Evolutionary conservation across 2,329 filamentous ascomycete species (phyloP).

Genomic region (Botrytis fabae): DNA sequence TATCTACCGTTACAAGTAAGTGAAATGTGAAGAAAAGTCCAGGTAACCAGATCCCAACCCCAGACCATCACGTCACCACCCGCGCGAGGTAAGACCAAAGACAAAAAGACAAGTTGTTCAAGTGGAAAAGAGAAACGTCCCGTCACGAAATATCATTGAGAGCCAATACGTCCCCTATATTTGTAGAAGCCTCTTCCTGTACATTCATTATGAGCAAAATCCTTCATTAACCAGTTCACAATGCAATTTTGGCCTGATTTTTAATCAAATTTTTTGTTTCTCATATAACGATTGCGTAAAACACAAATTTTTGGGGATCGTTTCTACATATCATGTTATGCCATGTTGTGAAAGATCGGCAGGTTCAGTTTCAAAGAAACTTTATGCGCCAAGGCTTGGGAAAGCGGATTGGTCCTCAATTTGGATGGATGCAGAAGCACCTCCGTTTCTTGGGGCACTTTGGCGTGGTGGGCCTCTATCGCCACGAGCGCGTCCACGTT

Average conservation of each 20-base stretch:
- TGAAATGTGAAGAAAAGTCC: constrained; percentile 18
- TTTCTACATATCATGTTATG: constrained; percentile 28
- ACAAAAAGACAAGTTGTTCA: background rate
- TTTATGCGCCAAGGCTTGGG: constrained; percentile 52
- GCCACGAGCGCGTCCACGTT: constrained; percentile 49
- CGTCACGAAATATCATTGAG: constrained; percentile 6
- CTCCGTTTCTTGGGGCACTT: constrained; percentile 40
- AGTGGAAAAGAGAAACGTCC: background rate
- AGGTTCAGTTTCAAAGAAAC: constrained; percentile 28
- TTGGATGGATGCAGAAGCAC: constrained; percentile 46
- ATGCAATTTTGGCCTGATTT: constrained; percentile 10
- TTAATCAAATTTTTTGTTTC: constrained; percentile 22
- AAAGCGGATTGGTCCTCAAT: constrained; percentile 52
- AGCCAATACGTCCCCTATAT: background rate
- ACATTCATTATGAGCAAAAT: background rate
- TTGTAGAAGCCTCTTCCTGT: background rate
- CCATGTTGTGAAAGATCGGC: constrained; percentile 27
- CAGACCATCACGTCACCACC: constrained; percentile 6
- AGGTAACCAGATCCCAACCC: background rate
- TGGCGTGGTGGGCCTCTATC: constrained; percentile 47
- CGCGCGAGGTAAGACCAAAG: constrained; percentile 5
- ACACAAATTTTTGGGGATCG: constrained; percentile 19
- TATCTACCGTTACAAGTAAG: constrained; percentile 33
- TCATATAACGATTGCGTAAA: constrained; percentile 21
- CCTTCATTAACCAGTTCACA: constrained; percentile 18